Percentiles rank a stretch among this genome's conserved stretches.
These are phyloP conservation scores for Fusarium sulawesiense DNA, from an alignment of 2,329 filamentous ascomycete genomes.

Conservation along the genomic window DNA sequence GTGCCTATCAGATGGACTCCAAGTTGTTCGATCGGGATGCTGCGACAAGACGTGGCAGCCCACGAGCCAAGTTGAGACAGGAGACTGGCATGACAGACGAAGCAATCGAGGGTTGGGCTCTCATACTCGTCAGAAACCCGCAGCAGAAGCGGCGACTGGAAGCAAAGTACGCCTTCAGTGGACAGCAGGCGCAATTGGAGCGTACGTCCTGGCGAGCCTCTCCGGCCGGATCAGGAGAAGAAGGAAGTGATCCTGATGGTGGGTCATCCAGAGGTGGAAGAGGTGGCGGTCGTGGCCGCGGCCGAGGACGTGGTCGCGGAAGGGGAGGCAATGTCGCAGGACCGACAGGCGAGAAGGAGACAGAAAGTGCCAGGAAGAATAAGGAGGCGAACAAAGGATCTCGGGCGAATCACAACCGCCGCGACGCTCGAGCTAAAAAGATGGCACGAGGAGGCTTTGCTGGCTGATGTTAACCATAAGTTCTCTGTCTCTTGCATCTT, in stretches of 20 bases:
- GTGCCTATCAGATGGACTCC: constrained; percentile 73
- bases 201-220: constrained; percentile 73
- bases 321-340: constrained; percentile 72
- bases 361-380: constrained; percentile 74
- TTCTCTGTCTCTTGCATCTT: constrained; percentile 38
- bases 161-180: constrained; percentile 74
- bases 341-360: constrained; percentile 74
- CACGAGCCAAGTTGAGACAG: constrained; percentile 72
- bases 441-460: constrained; percentile 66
- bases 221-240: constrained; percentile 65
- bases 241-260: constrained; percentile 64
- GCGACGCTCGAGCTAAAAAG: constrained; percentile 75
- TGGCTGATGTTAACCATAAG: constrained; percentile 44
- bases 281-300: constrained; percentile 58
- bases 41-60: constrained; percentile 72
- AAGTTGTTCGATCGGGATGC: constrained; percentile 78
- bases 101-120: constrained; percentile 90
- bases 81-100: constrained; percentile 94
- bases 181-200: constrained; percentile 72
- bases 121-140: constrained; percentile 83
- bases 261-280: constrained; percentile 60
- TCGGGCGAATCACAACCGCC: constrained; percentile 86
- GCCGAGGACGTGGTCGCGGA: constrained; percentile 63
- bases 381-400: constrained; percentile 88
- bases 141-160: constrained; percentile 77